Conservation (phyloP, 768 basidiomycete genomes). For the Strobilomyces confusus region DNA sequence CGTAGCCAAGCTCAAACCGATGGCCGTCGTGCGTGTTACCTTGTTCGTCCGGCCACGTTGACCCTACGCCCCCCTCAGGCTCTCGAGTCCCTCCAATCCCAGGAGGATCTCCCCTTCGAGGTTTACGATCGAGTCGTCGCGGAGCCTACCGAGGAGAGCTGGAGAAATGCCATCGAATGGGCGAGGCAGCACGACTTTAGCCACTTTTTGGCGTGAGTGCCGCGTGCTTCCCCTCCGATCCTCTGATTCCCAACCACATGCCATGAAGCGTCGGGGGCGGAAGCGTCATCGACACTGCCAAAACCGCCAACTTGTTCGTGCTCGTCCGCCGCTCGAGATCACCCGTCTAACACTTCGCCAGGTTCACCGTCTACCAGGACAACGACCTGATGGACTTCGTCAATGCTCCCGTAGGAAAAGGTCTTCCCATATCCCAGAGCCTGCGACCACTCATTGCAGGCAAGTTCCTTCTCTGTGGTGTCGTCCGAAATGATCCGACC, state of each 20-base stretch:
- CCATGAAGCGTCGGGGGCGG: constrained; percentile 77
- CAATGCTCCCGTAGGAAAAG: constrained; percentile 94
- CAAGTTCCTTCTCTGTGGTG: constrained; percentile 15
- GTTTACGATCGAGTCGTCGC: constrained; percentile 78
- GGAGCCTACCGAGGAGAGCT: constrained; percentile 91
- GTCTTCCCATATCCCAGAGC: constrained; percentile 70
- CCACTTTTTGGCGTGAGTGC: constrained; percentile 82
- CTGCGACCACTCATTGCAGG: constrained; percentile 85
- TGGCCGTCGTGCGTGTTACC: constrained; percentile 63
- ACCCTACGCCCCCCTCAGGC: constrained; percentile 41
- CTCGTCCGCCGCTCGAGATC: not conserved
- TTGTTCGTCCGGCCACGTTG: not conserved
- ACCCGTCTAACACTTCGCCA: constrained; percentile 27
- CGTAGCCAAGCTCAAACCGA: constrained; percentile 74
- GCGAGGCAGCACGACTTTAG: constrained; percentile 83
- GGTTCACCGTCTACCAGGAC: constrained; percentile 89
- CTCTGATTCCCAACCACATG: not conserved
- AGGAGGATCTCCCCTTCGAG: constrained; percentile 73
- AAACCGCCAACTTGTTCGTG: constrained; percentile 83
- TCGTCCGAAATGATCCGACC: not conserved
- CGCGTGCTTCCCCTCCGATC: not conserved
- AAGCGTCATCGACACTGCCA: constrained; percentile 93
- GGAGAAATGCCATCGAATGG: constrained; percentile 86
- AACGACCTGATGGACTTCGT: constrained; percentile 94
- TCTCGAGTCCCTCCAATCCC: constrained; percentile 72